A percentile compares a stretch with the other conserved stretches of the same genome.
Conservation (phyloP, 495 filamentous ascomycete species). For the Immersiella caudata region DNA sequence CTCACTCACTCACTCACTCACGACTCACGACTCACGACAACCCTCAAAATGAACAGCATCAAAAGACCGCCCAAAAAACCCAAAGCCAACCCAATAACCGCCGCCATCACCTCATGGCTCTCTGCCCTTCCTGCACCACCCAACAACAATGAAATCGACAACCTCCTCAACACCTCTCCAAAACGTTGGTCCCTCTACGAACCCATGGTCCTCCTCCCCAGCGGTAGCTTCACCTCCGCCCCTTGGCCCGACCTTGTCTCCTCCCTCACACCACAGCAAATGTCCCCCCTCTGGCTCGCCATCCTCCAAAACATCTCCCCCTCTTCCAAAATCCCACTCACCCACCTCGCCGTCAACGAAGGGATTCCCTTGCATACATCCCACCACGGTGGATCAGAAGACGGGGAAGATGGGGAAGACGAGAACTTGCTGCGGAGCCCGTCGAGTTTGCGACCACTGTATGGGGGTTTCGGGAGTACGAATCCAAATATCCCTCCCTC, state of each 20-base stretch:
- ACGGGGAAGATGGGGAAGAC: constrained; percentile 10
- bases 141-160: constrained; percentile 15
- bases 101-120: constrained; percentile 39
- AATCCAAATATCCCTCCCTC: constrained; percentile 13
- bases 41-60: neutral
- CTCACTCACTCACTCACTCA: neutral
- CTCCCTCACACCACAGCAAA: constrained; percentile 4
- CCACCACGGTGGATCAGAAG: neutral
- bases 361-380: constrained; percentile 60
- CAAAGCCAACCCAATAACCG: constrained; percentile 34
- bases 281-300: constrained; percentile 44
- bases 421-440: constrained; percentile 72
- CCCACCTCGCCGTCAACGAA: constrained; percentile 74
- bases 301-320: constrained; percentile 55
- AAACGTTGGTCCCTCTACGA: constrained; percentile 70
- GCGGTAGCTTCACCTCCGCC: constrained; percentile 56
- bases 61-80: constrained; percentile 25
- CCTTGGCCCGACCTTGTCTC: constrained; percentile 53
- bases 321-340: constrained; percentile 45
- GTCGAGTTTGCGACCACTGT: constrained; percentile 59
- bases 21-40: neutral
- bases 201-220: constrained; percentile 68
- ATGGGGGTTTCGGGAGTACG: constrained; percentile 67
- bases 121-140: constrained; percentile 8
- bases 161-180: constrained; percentile 50